A percentile compares a stretch with the other conserved stretches of the same genome.
These are phyloP conservation scores for Mycena sanguinolenta DNA, from an alignment of 768 basidiomycete species.

Conservation along the genomic window DNA sequence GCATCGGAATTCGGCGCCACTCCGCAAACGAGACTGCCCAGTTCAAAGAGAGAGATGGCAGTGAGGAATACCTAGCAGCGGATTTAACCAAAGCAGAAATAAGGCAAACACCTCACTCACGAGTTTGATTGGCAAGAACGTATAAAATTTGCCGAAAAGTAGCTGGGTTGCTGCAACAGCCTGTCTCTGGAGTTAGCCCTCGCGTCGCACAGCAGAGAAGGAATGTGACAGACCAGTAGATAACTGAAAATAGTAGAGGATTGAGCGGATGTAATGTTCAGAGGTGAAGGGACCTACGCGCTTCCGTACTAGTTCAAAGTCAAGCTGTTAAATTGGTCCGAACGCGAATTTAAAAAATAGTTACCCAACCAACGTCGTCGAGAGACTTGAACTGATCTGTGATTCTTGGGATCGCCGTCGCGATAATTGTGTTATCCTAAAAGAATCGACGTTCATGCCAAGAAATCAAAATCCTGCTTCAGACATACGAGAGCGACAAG, in stretches of 20 bases:
- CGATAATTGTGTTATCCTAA: conserved; percentile 13
- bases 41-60: conserved; percentile 54
- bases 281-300: conserved; percentile 14
- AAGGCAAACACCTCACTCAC: background rate
- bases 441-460: background rate
- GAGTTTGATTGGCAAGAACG: conserved; percentile 38
- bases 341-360: background rate
- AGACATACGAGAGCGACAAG: conserved; percentile 33
- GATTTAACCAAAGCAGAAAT: background rate
- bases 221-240: conserved; percentile 27
- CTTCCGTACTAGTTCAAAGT: conserved; percentile 24
- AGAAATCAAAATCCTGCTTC: conserved; percentile 9
- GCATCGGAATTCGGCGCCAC: conserved; percentile 49
- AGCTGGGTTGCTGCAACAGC: conserved; percentile 39
- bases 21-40: conserved; percentile 57
- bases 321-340: background rate
- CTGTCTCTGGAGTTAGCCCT: conserved; percentile 7
- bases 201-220: background rate
- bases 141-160: conserved; percentile 42
- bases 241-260: conserved; percentile 1
- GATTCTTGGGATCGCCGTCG: conserved; percentile 38
- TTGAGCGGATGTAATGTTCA: background rate
- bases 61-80: conserved; percentile 22
- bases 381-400: conserved; percentile 48
- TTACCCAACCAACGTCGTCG: conserved; percentile 38